phyloP scores from a whole-genome alignment of 2,329 filamentous ascomycete species.

The Cladosporium oxysporum region DNA sequence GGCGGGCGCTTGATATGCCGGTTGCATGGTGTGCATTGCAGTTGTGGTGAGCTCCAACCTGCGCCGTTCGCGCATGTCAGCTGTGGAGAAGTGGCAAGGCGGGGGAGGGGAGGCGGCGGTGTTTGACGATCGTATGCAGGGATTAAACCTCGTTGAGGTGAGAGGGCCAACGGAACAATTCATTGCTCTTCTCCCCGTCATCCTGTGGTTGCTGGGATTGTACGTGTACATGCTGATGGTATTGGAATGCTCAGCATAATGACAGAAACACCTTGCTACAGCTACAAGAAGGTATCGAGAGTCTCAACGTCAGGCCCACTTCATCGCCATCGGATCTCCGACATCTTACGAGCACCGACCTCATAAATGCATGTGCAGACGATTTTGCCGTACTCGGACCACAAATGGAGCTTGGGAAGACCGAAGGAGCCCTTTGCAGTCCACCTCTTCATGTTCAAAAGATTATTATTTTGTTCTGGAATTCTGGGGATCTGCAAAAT shows the following conservation, averaged over 20 bases:
- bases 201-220: too few species aligned
- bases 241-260: neutral
- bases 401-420: too few species aligned
- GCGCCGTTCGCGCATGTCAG: neutral
- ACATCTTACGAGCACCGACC: neutral
- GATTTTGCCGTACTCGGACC: neutral
- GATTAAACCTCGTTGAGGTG: neutral
- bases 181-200: neutral
- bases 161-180: slow-evolving; percentile 12
- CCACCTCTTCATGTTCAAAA: neutral
- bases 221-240: neutral
- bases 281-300: neutral
- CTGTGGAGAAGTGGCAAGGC: neutral
- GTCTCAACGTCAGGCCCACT: neutral
- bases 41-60: neutral
- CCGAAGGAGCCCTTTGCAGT: too few species aligned
- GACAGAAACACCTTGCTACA: neutral
- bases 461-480: neutral
- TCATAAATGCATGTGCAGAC: neutral
- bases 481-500: too few species aligned
- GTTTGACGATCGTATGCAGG: neutral
- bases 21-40: neutral
- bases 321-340: neutral
- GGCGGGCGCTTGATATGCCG: slow-evolving; percentile 12
- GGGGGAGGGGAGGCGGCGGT: slow-evolving; percentile 4